Percentiles rank a stretch among this genome's conserved stretches.
Conservation (phyloP, 1,284 basidiomycete genomes). For the Heterobasidion occidentale region DNA sequence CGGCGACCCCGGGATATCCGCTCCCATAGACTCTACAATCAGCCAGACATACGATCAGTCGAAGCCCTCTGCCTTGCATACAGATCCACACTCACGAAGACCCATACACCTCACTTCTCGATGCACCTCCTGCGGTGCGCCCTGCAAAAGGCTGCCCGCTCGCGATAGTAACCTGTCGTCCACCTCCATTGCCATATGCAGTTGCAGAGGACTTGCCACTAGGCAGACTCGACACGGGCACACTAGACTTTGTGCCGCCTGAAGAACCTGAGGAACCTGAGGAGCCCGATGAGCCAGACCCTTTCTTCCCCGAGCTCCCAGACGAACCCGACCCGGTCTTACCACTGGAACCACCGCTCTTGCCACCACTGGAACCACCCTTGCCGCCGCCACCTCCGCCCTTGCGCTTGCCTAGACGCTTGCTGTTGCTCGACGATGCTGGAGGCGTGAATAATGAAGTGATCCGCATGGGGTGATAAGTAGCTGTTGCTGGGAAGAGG, state of each 20-base stretch:
- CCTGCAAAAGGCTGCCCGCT: slow-evolving; percentile 12
- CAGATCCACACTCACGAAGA: slow-evolving; percentile 5
- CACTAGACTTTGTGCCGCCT: not conserved
- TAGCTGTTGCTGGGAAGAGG: not conserved
- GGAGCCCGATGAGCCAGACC: not conserved
- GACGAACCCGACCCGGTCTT: not conserved
- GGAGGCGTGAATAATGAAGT: not conserved
- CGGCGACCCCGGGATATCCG: slow-evolving; percentile 26
- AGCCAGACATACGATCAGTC: not conserved
- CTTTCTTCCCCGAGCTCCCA: no score
- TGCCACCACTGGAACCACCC: not conserved
- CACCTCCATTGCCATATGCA: slow-evolving; percentile 11
- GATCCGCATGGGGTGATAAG: not conserved
- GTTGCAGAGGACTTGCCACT: slow-evolving; percentile 8
- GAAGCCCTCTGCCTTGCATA: no score
- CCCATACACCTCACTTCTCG: slow-evolving; percentile 11
- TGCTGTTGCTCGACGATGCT: not conserved
- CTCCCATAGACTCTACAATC: slow-evolving; percentile 27
- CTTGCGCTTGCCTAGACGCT: slow-evolving; percentile 5
- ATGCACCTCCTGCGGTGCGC: slow-evolving; percentile 13
- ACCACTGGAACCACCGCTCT: slow-evolving; percentile 1
- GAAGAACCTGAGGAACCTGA: not conserved
- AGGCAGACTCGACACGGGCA: slow-evolving; percentile 6
- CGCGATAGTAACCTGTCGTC: slow-evolving; percentile 7
- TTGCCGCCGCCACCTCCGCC: slow-evolving; percentile 7